Conservation (phyloP, 495 filamentous ascomycete genomes). For the Aspergillus olivimuriae region DNA sequence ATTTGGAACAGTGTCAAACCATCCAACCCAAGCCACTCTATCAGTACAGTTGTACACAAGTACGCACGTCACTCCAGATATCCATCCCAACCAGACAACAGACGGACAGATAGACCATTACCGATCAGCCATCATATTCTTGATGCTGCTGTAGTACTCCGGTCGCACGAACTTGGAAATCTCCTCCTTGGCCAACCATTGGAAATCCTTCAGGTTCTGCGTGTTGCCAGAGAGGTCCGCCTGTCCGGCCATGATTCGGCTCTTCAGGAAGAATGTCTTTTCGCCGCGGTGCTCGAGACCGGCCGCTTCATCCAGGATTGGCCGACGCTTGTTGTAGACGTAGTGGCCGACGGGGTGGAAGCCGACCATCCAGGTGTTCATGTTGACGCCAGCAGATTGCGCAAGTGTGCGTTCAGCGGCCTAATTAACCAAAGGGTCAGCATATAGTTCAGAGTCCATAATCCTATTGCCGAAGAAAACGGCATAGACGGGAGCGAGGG, state of each 20-base stretch:
- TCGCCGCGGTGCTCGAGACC: slow-evolving; percentile 43
- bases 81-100: neutral
- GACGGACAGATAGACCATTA: slow-evolving; percentile 25
- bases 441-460: no score
- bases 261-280: slow-evolving; percentile 95
- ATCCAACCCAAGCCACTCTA: slow-evolving; percentile 8
- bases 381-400: slow-evolving; percentile 79
- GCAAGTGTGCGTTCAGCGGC: slow-evolving; percentile 71
- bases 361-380: slow-evolving; percentile 98
- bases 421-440: slow-evolving; percentile 37
- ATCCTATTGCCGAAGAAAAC: no score
- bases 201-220: slow-evolving; percentile 71
- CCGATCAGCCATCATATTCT: slow-evolving; percentile 73
- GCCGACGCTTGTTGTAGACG: slow-evolving; percentile 40
- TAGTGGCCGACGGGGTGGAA: slow-evolving; percentile 82
- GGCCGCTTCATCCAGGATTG: slow-evolving; percentile 32
- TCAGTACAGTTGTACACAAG: slow-evolving; percentile 3
- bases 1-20: no score
- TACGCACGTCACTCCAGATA: neutral
- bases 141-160: slow-evolving; percentile 66
- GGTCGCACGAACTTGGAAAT: slow-evolving; percentile 53
- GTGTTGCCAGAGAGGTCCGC: slow-evolving; percentile 68
- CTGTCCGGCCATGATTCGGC: slow-evolving; percentile 93
- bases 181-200: slow-evolving; percentile 91
- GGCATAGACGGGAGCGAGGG: neutral